Percentiles rank a stretch among this genome's conserved stretches.
These are phyloP conservation scores for Lagenidium sp. DNA, from an alignment of 352 stramenopile species.

Conservation along the genomic window DNA sequence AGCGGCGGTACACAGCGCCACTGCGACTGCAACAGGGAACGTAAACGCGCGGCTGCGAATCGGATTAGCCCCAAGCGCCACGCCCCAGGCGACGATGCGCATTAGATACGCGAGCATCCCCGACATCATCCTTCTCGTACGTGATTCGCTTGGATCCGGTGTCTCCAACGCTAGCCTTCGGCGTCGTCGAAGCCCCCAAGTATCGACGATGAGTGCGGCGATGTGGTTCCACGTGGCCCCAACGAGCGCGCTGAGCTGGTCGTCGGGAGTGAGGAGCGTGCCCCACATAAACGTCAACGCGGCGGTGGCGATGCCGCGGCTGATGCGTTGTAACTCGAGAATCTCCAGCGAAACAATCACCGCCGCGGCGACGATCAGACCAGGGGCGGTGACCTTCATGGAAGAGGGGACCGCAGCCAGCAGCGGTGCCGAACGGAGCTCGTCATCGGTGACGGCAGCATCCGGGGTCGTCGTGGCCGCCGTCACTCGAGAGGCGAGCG, in stretches of 20 bases:
- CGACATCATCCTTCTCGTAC: slow-evolving; percentile 24
- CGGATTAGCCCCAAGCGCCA: slow-evolving; percentile 17
- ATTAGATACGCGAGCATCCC: slow-evolving; percentile 46
- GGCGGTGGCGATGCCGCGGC: slow-evolving; percentile 24
- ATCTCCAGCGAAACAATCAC: slow-evolving; percentile 56
- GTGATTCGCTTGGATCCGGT: no score
- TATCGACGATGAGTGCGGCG: no score
- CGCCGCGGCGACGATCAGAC: slow-evolving; percentile 39
- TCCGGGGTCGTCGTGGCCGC: no score
- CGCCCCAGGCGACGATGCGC: slow-evolving; percentile 54
- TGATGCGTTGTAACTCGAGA: slow-evolving; percentile 32
- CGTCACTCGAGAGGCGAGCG: no score
- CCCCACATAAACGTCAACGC: slow-evolving; percentile 32
- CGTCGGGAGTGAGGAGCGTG: slow-evolving; percentile 15
- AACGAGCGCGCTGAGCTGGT: slow-evolving; percentile 36
- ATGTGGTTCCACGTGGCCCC: no score
- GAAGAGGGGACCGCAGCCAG: no score
- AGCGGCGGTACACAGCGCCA: slow-evolving; percentile 10
- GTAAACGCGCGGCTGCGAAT: background rate
- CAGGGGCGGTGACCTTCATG: no score
- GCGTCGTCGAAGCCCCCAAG: no score
- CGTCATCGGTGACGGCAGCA: no score
- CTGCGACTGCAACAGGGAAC: slow-evolving; percentile 2
- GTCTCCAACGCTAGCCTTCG: no score
- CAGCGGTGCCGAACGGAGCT: no score